Evolutionary conservation across 179 eudicot species (phyloP), one percentile per base, ranked within the genome.

Genomic region (Camellia oleifera): DNA sequence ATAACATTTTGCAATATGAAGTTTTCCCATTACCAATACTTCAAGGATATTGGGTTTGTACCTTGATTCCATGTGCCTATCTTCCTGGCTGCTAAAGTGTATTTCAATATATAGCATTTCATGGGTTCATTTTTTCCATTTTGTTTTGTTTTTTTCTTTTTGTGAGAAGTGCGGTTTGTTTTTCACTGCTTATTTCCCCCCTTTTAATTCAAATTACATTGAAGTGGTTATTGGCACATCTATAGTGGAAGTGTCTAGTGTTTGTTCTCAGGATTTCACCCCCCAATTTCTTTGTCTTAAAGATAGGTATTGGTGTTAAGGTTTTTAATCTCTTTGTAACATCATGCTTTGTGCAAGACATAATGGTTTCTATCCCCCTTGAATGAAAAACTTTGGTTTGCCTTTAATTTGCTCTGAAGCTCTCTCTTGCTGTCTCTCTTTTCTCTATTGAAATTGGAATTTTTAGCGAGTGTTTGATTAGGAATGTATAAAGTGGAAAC

Each of bases 1-100:
- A 48, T 4, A 48, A 48, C 52, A 48, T 48, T 48, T 17, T 2
- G 18, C 42, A 20, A 56, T 44, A 23, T 48, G 9, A 26, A 75
- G 53, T 76, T 70, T 71, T 13, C 40, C 52, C 20, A 23, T 17
- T 26, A 13, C 58, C 73, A 95, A 84, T 95, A 95, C 90, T 95
- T 95, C 88, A 93, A 91, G 86, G 97, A 95, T 82, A 81, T 92
- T 45, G 95, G 89, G 46, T 80, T 79, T 40, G 93, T 90, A n/a
- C 93, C 96, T 75, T 96, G 86, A 90, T 81, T 81, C 70, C 20
- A 44, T 44, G 61, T 57, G 42, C 32, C 4, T 18, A 60, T 79
- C 77, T 61, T 80, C 69, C 77, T 71, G 74, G 75, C 65, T 53
- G 78, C 65, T n/a, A 66, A 73, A 69, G 53, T 84, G 80, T 82